Percentiles rank a stretch among this genome's conserved stretches.
phyloP scores from a whole-genome alignment of 2,329 filamentous ascomycete genomes.

The Aspergillus pseudoterreus region DNA sequence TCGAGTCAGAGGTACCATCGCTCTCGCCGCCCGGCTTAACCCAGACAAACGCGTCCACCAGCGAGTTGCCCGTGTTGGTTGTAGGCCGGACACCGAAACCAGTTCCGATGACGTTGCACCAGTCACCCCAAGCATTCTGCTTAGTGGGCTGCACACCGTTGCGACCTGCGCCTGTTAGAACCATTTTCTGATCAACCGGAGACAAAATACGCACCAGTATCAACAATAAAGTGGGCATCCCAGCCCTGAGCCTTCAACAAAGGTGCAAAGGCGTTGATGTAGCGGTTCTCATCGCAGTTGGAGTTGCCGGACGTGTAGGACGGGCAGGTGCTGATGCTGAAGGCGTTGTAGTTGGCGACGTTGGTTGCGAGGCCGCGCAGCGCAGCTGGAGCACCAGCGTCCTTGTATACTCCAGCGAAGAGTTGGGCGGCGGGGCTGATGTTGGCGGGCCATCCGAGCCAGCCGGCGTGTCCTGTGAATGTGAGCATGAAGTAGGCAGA shows the following conservation, averaged over 20 bases:
- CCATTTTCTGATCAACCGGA: neutral
- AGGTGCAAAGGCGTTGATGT: constrained; percentile 50
- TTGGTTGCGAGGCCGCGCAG: constrained; percentile 56
- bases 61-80: constrained; percentile 55
- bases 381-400: constrained; percentile 44
- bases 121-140: constrained; percentile 59
- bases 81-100: constrained; percentile 63
- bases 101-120: constrained; percentile 63
- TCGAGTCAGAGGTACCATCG: constrained; percentile 49
- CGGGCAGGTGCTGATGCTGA: constrained; percentile 44
- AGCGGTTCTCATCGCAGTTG: constrained; percentile 53
- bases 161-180: constrained; percentile 41
- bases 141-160: constrained; percentile 59
- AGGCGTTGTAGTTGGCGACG: constrained; percentile 59
- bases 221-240: constrained; percentile 54
- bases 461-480: constrained; percentile 52
- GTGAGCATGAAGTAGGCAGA: neutral
- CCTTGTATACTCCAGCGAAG: constrained; percentile 46
- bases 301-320: constrained; percentile 44
- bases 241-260: constrained; percentile 46
- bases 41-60: constrained; percentile 68
- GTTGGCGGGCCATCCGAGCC: constrained; percentile 63
- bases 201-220: constrained; percentile 41
- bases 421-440: constrained; percentile 49
- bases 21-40: constrained; percentile 63